Base-by-base conservation (phyloP, 805 yeast genomes). In the Spathaspora sp. region DNA sequence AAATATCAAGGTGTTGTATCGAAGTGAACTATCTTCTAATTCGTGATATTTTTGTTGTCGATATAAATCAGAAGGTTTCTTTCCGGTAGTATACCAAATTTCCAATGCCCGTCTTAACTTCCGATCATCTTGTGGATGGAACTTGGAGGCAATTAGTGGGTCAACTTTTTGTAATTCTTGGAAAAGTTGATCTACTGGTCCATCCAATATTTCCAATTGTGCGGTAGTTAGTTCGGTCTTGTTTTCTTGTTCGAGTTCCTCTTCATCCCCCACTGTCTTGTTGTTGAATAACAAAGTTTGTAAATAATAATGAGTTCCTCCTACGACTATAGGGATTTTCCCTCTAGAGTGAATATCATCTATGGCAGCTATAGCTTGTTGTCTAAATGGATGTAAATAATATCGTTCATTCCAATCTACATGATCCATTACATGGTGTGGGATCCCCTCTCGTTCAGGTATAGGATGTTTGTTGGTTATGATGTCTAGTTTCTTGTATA, bases 241-340 rank as follows among this genome's bases (percentile, higher is more conserved):
- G 44, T 29, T 18, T 6, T 29, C 32, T 3, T 16, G 55, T 46
- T 18, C 48, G 44, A 29, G 20, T 6, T 29, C 17, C 2, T 16
- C 55, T 11, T 51, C 57, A 2, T 72, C 65, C 3, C 76, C 78
- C 6, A 87, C 77, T 0, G 88, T 84, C 52, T 82, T 83, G 60
- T 90, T 89, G 40, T 79, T 75, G 63, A 92, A 89, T 8, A 89
- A 63, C 7, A 93, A 64, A 8, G 88, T 82, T 66, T 89, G 97
- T 38, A 90, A 72, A 64, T 94, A 94, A 66, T 94, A 94, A 63
- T 92, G 97, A 0, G 99, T 94, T 0, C 99, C 99, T 5, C 99
- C 99, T 1, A 94, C 94, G 0, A 94, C 65, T 2, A 94, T 87
- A 0, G 99, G 97, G 1, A 87, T 58, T 60, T 90, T 91, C 0